Conservation (phyloP, 2,329 filamentous ascomycete species). For the Xylariomycetidae sp. region DNA sequence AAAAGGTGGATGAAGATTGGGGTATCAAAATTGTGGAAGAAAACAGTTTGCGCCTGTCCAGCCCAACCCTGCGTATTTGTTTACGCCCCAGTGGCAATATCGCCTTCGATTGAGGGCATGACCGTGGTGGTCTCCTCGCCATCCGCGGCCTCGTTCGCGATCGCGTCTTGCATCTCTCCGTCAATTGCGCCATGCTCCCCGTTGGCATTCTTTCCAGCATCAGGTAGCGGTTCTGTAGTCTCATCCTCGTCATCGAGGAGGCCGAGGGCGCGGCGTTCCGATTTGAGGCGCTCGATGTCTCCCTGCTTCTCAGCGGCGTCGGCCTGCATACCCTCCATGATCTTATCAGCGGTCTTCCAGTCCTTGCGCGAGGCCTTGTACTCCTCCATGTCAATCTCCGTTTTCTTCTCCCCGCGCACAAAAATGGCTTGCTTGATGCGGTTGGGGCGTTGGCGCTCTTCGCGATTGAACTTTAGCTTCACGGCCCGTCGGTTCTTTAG, state of each 20-base stretch:
- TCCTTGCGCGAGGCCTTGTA: constrained; percentile 43
- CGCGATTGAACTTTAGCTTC: constrained; percentile 77
- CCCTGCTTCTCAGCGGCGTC: constrained; percentile 39
- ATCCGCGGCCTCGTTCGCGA: no score
- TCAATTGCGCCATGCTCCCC: no score
- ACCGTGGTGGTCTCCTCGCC: no score
- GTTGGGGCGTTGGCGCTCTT: constrained; percentile 61
- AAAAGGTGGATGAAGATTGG: no score
- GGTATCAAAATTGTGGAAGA: constrained; percentile 20
- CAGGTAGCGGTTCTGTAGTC: no score
- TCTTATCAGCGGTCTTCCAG: constrained; percentile 47
- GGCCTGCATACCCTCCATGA: constrained; percentile 45
- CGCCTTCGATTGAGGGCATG: no score
- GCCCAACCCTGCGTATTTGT: no score
- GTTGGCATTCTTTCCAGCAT: no score
- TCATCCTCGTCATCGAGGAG: constrained; percentile 35
- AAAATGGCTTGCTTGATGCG: constrained; percentile 60
- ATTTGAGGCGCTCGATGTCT: constrained; percentile 36
- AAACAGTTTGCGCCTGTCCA: constrained; percentile 1
- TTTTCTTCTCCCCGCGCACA: constrained; percentile 45
- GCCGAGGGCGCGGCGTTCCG: constrained; percentile 30
- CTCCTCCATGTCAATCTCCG: constrained; percentile 54
- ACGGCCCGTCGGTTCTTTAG: constrained; percentile 65
- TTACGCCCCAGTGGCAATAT: no score
- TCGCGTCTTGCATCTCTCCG: no score